Evolutionary conservation across 805 yeast species (phyloP).

Genomic region (Candida broadrunensis): DNA sequence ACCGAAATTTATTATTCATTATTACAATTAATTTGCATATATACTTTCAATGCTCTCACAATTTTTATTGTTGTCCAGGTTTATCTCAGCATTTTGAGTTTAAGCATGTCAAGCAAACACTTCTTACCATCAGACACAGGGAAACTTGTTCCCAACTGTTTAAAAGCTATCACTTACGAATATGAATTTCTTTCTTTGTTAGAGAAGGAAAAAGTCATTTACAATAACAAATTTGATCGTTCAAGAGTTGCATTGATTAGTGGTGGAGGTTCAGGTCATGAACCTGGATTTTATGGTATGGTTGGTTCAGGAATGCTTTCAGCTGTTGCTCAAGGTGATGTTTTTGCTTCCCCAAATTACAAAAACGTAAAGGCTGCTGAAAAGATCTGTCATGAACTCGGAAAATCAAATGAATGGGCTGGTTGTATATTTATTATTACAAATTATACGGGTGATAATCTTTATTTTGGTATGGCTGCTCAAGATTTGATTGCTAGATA

Average conservation of each 20-base stretch:
- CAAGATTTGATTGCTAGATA: constrained; percentile 29
- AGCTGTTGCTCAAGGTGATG: constrained; percentile 40
- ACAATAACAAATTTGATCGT: constrained; percentile 23
- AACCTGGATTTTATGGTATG: constrained; percentile 40
- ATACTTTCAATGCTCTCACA: neutral
- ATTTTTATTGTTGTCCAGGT: neutral
- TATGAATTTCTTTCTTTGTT: constrained; percentile 33
- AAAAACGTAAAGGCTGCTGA: constrained; percentile 36
- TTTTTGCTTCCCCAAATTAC: constrained; percentile 41
- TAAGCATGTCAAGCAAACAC: constrained; percentile 28
- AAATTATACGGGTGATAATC: constrained; percentile 38
- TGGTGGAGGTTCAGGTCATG: constrained; percentile 46
- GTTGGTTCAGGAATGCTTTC: constrained; percentile 37
- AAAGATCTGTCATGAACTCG: constrained; percentile 21
- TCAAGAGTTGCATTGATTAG: constrained; percentile 28
- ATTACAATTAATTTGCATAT: neutral
- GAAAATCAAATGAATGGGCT: constrained; percentile 17
- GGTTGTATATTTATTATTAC: constrained; percentile 33
- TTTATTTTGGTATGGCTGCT: constrained; percentile 39
- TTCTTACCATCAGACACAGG: constrained; percentile 34
- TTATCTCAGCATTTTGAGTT: neutral
- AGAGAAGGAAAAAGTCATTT: constrained; percentile 37
- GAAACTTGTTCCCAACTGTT: constrained; percentile 34
- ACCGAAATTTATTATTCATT: neutral
- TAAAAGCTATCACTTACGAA: constrained; percentile 37